A percentile compares a stretch with the other conserved stretches of the same genome.
These are phyloP conservation scores for Penicillium sp. DNA, from an alignment of 2,329 filamentous ascomycete genomes.

Conservation along the genomic window DNA sequence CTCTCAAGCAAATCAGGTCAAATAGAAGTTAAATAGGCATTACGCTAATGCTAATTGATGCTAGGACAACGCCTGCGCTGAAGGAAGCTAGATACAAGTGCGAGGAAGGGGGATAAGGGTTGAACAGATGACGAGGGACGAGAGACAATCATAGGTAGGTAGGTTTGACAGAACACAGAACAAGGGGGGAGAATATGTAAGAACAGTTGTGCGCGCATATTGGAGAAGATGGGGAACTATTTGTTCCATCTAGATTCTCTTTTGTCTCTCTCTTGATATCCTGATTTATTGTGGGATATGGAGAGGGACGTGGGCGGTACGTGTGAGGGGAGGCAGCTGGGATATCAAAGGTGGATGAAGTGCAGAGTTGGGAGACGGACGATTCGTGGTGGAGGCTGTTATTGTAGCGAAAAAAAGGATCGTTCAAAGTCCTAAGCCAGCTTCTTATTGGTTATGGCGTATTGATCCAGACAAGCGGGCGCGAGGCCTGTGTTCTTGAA, in stretches of 20 bases:
- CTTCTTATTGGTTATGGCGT: background rate
- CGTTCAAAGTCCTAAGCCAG: background rate
- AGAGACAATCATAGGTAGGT: constrained; percentile 17
- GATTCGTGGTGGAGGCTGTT: background rate
- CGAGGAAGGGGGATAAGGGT: constrained; percentile 12
- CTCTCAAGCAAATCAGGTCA: background rate
- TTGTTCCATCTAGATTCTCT: background rate
- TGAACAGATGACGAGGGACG: constrained; percentile 6
- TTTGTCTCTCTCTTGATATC: background rate
- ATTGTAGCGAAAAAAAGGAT: background rate
- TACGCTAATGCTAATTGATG: constrained; percentile 37
- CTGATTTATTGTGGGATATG: background rate
- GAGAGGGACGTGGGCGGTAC: background rate
- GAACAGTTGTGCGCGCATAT: constrained; percentile 5
- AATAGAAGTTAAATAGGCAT: constrained; percentile 29
- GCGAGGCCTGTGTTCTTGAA: background rate
- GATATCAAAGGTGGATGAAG: constrained; percentile 12
- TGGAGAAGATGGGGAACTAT: constrained; percentile 11
- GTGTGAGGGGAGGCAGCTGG: constrained; percentile 4
- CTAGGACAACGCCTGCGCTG: constrained; percentile 38
- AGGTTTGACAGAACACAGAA: constrained; percentile 20
- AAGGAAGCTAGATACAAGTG: constrained; percentile 35
- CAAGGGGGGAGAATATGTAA: constrained; percentile 15
- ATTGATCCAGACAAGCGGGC: background rate
- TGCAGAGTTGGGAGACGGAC: background rate